Percentiles rank a stretch among this genome's conserved stretches.
Evolutionary conservation across 2,329 filamentous ascomycete genomes (phyloP).

Genomic region (Neofusicoccum kwambonambiense): DNA sequence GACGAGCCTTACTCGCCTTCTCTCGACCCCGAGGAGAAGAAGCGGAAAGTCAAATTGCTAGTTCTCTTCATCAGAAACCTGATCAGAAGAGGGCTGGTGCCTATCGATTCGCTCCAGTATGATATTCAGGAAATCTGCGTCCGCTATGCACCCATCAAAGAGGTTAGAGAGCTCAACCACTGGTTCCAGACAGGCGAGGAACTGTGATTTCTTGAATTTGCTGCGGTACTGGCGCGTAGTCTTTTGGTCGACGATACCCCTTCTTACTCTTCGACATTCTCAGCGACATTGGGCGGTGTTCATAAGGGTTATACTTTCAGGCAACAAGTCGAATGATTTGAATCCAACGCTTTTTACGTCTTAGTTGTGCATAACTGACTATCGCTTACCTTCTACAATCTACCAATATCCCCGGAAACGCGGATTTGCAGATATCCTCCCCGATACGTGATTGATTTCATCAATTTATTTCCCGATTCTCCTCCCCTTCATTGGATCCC

Average conservation of each 20-base stretch:
- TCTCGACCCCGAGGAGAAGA: constrained; percentile 36
- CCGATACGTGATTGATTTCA: not conserved
- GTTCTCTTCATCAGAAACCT: constrained; percentile 41
- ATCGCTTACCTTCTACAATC: not conserved
- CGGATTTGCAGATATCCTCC: not conserved
- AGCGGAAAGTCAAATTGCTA: constrained; percentile 36
- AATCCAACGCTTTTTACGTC: not conserved
- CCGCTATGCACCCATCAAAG: constrained; percentile 40
- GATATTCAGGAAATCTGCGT: constrained; percentile 43
- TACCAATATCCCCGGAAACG: not conserved
- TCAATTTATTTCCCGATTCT: no score
- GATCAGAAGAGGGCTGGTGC: constrained; percentile 32
- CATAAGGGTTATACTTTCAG: not conserved
- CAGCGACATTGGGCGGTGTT: constrained; percentile 3
- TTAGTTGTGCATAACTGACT: not conserved
- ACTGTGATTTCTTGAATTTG: not conserved
- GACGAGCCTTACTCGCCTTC: constrained; percentile 18
- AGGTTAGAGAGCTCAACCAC: constrained; percentile 39
- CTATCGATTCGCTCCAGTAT: constrained; percentile 33
- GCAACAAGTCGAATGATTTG: not conserved
- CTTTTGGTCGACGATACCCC: constrained; percentile 4
- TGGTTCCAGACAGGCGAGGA: constrained; percentile 21
- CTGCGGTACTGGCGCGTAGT: not conserved
- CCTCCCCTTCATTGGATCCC: no score
- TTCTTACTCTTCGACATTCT: not conserved